Conservation (phyloP, 305 asterid genomes). For the Vinca major region DNA sequence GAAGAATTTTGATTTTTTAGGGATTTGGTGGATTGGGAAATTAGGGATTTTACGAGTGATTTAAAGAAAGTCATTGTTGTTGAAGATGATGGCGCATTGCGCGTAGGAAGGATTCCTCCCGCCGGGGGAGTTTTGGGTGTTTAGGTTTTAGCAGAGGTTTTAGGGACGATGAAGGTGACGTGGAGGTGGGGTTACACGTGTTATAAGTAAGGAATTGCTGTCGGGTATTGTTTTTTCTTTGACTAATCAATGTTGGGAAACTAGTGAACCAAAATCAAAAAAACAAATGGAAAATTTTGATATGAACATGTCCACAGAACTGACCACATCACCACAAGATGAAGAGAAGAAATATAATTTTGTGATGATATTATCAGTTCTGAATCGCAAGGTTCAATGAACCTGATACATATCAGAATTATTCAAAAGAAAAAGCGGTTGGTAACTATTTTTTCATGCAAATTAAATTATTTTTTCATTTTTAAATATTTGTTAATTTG, state of each 20-base stretch:
- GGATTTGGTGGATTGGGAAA: slow-evolving; percentile 15
- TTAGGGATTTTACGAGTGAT: slow-evolving; percentile 42
- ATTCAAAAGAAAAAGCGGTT: no score
- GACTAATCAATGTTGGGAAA: not conserved
- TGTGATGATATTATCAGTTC: no score
- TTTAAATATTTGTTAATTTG: no score
- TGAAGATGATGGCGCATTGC: slow-evolving; percentile 7
- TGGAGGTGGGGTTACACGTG: slow-evolving; percentile 8
- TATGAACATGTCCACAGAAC: no score
- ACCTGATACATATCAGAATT: no score
- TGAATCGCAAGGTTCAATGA: no score
- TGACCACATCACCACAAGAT: no score
- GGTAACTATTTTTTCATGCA: no score
- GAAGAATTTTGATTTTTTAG: slow-evolving; percentile 20
- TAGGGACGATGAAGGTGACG: not conserved
- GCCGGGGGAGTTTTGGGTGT: not conserved
- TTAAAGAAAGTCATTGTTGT: slow-evolving; percentile 63
- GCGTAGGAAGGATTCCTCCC: slow-evolving; percentile 6
- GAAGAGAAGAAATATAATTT: no score
- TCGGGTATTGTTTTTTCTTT: not conserved
- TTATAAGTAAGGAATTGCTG: not conserved
- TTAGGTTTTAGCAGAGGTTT: slow-evolving; percentile 5
- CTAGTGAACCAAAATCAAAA: no score
- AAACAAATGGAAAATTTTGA: no score
- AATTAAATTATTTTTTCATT: no score